phyloP scores from a whole-genome alignment of 176 grass and related monocot genomes.

The Lolium perenne region DNA sequence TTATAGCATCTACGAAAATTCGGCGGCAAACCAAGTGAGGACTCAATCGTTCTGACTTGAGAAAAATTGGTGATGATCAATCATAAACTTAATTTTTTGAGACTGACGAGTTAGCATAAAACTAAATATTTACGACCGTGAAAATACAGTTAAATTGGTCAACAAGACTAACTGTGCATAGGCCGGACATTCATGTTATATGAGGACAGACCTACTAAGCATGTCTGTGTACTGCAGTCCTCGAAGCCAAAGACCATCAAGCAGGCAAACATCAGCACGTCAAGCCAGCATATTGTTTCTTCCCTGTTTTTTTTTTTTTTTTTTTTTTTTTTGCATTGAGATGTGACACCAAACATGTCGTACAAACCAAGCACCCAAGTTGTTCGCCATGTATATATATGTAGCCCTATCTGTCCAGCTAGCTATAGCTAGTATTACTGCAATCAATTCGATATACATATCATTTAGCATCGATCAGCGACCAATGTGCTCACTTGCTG shows the following conservation, averaged over 20 bases:
- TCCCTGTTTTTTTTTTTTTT: neutral
- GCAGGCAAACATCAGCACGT: neutral
- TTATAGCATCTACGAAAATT: neutral
- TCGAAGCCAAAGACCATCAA: neutral
- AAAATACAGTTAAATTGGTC: neutral
- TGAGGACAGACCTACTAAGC: neutral
- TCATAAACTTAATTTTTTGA: neutral
- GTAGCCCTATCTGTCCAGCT: neutral
- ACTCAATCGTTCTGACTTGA: neutral
- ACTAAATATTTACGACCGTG: neutral
- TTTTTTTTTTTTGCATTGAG: constrained; percentile 3
- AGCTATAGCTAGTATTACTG: neutral
- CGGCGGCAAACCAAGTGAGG: constrained; percentile 7
- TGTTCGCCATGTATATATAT: constrained; percentile 4
- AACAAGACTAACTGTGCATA: neutral
- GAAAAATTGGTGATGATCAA: neutral
- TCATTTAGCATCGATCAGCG: neutral
- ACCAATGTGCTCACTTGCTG: neutral
- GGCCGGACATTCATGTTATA: neutral
- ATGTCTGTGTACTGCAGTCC: neutral
- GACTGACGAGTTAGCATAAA: neutral
- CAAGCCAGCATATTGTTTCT: constrained; percentile 15
- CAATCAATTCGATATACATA: neutral
- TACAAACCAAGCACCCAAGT: neutral
- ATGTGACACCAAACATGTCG: neutral